Evolutionary conservation across 129 eudicot genomes (phyloP), one percentile per base, ranked within the genome.

Genomic region (Saposhnikovia divaricata): DNA sequence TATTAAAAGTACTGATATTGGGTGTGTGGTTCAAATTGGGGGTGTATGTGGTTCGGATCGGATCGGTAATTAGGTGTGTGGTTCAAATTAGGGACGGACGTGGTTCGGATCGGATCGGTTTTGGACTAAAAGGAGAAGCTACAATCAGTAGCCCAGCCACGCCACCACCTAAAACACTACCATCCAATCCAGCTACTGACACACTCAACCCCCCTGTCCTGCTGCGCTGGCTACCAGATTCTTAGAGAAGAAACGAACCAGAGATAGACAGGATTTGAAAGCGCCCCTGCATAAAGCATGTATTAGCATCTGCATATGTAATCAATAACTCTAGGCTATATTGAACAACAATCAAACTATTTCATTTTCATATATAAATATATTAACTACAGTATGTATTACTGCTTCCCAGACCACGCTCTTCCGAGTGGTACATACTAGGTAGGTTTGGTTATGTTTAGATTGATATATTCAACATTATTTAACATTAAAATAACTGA

Each of bases 131-230:
- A 9, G 88, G 88, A 39, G 89, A 79, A 28, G 93, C 96, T 0
- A 96, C 96, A 78, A 78, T 85, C 59, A 93, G 78, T 34, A 89
- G 80, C 48, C 98, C 98, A 14, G 96, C 92, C 65, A 90, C 92
- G 19, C 89, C 84, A 37, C 98, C 98, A 21, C 96, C 96, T 75
- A 93, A 82, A 40, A 90, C 92, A 75, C 84, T 70, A 23, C 96
- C 96, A 75, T 90, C 93, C 4, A 88, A 87, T 61, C 92, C 96
- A 48, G 96, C 87, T 47, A 93, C 84, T 0, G 89, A 80, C 50
- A 85, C 91, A 59, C 88, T 90, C 74, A 89, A 78, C 27, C 89
- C 88, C 38, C 89, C 88, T 4, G 81, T 82, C 77, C 91, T 72
- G 46, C 87, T 85, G 31, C 86, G 82, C 57, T 85, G 89, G 38